Base-by-base conservation (phyloP, 208 protist species). In the Wallacemonas sp. region DNA sequence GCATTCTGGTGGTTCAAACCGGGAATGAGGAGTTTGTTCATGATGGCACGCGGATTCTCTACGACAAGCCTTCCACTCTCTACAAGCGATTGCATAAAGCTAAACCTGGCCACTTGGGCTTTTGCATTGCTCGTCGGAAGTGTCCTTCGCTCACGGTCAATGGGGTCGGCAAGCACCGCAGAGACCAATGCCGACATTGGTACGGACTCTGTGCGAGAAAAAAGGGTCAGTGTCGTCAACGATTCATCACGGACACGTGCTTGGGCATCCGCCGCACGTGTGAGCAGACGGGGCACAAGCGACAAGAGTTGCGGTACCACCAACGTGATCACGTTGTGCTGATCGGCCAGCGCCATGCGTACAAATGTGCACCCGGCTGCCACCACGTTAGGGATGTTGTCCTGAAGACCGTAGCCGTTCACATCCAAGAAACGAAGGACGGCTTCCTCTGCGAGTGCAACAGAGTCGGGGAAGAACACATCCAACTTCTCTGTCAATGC, bases 371-470 rank as follows among this genome's bases (percentile, higher is more conserved):
- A 92, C 5, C 75, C 67, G 1, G 83, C 81, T n/a, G 80, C 69
- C 0, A 95, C 84, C 2, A 95, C 86, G 41, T 82, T 89, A 17
- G 87, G 82, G 21, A 97, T 85, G 3, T 71, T 58, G 59, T 97
- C 91, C 58, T 95, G 89, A 41, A 97, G 62, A 1, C 91, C 91
- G 34, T 82, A 86, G 11, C 62, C 62, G 61, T 88, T 93, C 33
- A 80, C 51, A 61, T 96, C 86, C 1, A 90, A 66, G 44, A 86
- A 96, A 31, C 87, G 77, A 27, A 96, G 70, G n/a, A 96, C 68
- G 1, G 76, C 78, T 26, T 86, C 79, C 45, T 86, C 83, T n/a
- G 88, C 70, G 2, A 28, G 15, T 0, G 68, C 42, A 17, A 38
- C 19, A 6, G 51, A 22, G 30, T 34, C 30, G 3, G 30, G 26